Percentiles rank a stretch among this genome's conserved stretches.
phyloP scores from a whole-genome alignment of 306 rosid genomes.

The Notholithocarpus densiflorus region DNA sequence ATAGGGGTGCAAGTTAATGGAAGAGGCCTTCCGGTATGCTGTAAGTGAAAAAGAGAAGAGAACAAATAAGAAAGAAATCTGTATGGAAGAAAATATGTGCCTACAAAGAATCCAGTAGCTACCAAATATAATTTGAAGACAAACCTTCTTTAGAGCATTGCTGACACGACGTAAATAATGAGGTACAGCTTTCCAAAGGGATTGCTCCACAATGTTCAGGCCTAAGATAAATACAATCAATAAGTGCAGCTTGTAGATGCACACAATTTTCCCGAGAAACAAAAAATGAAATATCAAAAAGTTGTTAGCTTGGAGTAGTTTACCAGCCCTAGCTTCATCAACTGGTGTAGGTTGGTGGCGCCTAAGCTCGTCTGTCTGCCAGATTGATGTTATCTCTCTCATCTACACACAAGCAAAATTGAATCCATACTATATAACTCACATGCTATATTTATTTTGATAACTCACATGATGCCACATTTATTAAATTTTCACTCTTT shows the following conservation, averaged over 20 bases:
- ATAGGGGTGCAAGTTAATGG: slow-evolving; percentile 92
- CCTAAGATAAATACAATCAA: slow-evolving; percentile 47
- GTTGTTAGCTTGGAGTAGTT: slow-evolving; percentile 19
- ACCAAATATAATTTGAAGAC: slow-evolving; percentile 19
- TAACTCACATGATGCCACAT: no score
- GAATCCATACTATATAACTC: background rate
- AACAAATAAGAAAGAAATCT: slow-evolving; percentile 1
- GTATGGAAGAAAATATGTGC: background rate
- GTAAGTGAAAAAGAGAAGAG: slow-evolving; percentile 14
- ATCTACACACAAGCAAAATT: slow-evolving; percentile 54
- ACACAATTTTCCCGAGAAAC: slow-evolving; percentile 4
- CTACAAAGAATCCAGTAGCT: slow-evolving; percentile 19
- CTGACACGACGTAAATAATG: slow-evolving; percentile 89
- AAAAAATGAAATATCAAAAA: slow-evolving; percentile 16
- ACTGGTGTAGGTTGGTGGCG: slow-evolving; percentile 92
- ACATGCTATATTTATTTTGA: slow-evolving; percentile 59
- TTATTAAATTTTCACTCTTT: slow-evolving; percentile 57
- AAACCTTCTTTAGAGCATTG: slow-evolving; percentile 91
- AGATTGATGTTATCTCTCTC: slow-evolving; percentile 91
- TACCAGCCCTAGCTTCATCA: slow-evolving; percentile 97
- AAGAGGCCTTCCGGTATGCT: slow-evolving; percentile 94
- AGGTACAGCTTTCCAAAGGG: slow-evolving; percentile 98
- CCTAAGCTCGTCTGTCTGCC: slow-evolving; percentile 98
- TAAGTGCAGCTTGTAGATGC: background rate
- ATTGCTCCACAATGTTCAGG: slow-evolving; percentile 91